Evolutionary conservation across 208 protist genomes (phyloP).

Genomic region (Leishmania aethiopica): DNA sequence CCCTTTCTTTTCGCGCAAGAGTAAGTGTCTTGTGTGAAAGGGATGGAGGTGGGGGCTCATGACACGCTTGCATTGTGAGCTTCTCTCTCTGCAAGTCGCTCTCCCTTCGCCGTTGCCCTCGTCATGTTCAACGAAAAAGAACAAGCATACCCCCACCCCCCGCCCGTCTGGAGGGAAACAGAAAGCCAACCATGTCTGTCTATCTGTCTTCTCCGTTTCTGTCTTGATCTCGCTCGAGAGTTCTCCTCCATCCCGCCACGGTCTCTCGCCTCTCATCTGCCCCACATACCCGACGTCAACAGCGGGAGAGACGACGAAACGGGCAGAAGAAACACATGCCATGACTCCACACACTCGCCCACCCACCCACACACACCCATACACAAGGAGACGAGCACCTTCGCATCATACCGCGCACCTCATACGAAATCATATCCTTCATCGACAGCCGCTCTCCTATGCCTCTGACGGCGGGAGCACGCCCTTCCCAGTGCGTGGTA

Average conservation of each 20-base stretch:
- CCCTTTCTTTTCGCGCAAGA: not conserved
- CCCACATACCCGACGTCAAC: not conserved
- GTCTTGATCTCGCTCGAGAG: not conserved
- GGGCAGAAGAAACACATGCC: not conserved
- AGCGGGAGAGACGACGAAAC: not conserved
- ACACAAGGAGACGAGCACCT: not conserved
- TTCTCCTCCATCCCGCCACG: not conserved
- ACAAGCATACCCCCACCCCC: not conserved
- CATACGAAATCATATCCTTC: not conserved
- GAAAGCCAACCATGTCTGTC: not conserved
- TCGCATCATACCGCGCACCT: not conserved
- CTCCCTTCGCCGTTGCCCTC: not conserved
- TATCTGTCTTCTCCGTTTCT: not conserved
- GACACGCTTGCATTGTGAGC: not conserved
- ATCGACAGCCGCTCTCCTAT: not conserved
- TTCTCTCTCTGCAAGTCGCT: not conserved
- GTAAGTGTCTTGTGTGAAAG: not conserved
- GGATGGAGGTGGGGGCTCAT: not conserved
- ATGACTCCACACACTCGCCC: not conserved
- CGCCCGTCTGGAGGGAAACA: not conserved
- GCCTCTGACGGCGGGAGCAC: not conserved
- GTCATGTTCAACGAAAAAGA: not conserved
- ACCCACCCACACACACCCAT: not conserved
- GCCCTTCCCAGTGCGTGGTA: not conserved
- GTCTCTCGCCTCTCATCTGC: not conserved